Percentiles rank a stretch among this genome's conserved stretches.
Conservation (phyloP, 2,329 filamentous ascomycete genomes). For the Magnaporthiopsis poae region DNA sequence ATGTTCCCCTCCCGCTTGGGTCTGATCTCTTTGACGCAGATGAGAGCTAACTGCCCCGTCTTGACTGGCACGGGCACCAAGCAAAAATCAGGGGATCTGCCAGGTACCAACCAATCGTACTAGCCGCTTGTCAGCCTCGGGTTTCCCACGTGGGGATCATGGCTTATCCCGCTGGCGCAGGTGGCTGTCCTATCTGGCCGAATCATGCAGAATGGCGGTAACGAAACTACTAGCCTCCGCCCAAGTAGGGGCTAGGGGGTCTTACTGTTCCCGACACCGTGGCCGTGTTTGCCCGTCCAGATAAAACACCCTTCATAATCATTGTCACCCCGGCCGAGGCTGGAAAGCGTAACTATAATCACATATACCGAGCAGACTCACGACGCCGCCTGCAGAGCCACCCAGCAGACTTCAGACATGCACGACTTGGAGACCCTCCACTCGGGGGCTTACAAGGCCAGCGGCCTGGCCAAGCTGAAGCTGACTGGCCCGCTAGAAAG, state of each 20-base stretch:
- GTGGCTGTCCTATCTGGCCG: background rate
- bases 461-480: slow-evolving; percentile 25
- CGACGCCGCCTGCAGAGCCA: background rate
- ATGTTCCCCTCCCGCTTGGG: too few relatives aligned
- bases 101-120: background rate
- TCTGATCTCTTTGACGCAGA: too few relatives aligned
- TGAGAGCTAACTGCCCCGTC: too few relatives aligned
- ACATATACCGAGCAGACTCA: background rate
- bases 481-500: slow-evolving; percentile 22
- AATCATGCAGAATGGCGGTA: slow-evolving; percentile 8
- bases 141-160: slow-evolving; percentile 8
- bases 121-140: background rate
- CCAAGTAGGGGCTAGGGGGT: background rate
- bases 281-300: background rate
- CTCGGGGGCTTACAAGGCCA: slow-evolving; percentile 22
- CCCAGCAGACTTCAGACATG: slow-evolving; percentile 15
- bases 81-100: background rate
- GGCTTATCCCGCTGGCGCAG: slow-evolving; percentile 5
- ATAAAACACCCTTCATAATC: background rate
- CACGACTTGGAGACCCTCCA: slow-evolving; percentile 23
- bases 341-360: background rate
- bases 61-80: background rate
- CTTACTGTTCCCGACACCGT: background rate
- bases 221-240: background rate
- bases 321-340: background rate